A percentile compares a stretch with the other conserved stretches of the same genome.
Conservation (phyloP, 768 basidiomycete species). For the Cubamyces sp. region DNA sequence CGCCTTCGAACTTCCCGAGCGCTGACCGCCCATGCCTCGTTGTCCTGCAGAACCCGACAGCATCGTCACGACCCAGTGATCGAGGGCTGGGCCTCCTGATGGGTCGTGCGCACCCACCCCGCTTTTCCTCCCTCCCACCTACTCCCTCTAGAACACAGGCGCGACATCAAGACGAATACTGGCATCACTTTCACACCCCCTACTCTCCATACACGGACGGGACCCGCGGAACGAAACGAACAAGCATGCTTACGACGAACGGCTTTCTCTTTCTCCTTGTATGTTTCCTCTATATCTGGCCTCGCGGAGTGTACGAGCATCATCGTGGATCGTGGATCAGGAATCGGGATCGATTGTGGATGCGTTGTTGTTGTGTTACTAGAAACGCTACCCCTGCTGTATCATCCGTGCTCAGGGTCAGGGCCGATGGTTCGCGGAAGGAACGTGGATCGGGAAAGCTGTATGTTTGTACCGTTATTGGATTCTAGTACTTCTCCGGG, state of each 20-base stretch:
- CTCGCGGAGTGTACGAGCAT: too few species aligned
- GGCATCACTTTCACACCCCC: too few species aligned
- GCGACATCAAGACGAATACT: too few species aligned
- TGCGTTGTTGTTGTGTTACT: conserved; percentile 1
- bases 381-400: not conserved
- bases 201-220: too few species aligned
- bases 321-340: too few species aligned
- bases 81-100: not conserved
- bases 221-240: not conserved
- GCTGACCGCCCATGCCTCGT: conserved; percentile 19
- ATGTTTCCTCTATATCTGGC: too few species aligned
- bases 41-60: conserved; percentile 45
- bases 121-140: too few species aligned
- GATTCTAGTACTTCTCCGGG: not conserved
- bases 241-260: not conserved
- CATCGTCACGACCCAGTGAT: conserved; percentile 45
- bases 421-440: not conserved
- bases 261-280: not conserved
- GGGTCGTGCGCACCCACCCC: not conserved
- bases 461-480: not conserved
- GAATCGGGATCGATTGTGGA: not conserved
- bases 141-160: too few species aligned
- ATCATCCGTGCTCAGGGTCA: not conserved
- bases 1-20: not conserved
- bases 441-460: not conserved